Conservation (phyloP, 805 yeast genomes). For the Teunomyces stri region DNA sequence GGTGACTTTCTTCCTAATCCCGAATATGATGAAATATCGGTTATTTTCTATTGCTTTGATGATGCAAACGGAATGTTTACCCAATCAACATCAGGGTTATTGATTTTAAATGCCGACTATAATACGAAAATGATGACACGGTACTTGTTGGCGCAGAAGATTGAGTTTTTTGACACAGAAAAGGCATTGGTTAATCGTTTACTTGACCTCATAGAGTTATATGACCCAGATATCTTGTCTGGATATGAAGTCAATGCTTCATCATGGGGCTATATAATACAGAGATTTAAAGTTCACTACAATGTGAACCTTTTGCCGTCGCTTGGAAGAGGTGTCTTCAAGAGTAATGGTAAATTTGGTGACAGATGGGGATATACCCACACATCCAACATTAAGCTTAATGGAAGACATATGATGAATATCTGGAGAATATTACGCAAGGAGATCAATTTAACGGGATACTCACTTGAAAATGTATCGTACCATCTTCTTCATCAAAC, state of each 20-base stretch:
- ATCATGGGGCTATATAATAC: slow-evolving; percentile 90
- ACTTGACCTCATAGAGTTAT: slow-evolving; percentile 50
- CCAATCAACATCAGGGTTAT: slow-evolving; percentile 1
- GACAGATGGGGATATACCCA: slow-evolving; percentile 83
- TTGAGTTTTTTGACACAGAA: slow-evolving; percentile 48
- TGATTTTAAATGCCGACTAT: background rate
- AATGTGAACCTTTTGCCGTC: slow-evolving; percentile 55
- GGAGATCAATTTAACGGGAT: slow-evolving; percentile 62
- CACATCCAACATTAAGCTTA: slow-evolving; percentile 62
- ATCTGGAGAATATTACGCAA: slow-evolving; percentile 75
- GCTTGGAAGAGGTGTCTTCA: slow-evolving; percentile 56
- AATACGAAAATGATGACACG: background rate
- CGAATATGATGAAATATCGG: slow-evolving; percentile 49
- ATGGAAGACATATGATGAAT: slow-evolving; percentile 83
- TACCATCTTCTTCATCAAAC: slow-evolving; percentile 65
- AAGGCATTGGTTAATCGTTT: slow-evolving; percentile 55
- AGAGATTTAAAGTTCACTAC: slow-evolving; percentile 48
- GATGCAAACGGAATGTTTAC: slow-evolving; percentile 26
- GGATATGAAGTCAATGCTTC: slow-evolving; percentile 79
- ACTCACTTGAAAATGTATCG: slow-evolving; percentile 74
- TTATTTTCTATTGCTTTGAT: slow-evolving; percentile 65
- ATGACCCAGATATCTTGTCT: slow-evolving; percentile 85
- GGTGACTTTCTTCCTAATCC: slow-evolving; percentile 61
- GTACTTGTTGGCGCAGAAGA: background rate
- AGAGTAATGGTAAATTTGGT: slow-evolving; percentile 51